Percentiles rank a stretch among this genome's conserved stretches.
phyloP scores from a whole-genome alignment of 2,329 filamentous ascomycete genomes.

The Mariannaea elegans region DNA sequence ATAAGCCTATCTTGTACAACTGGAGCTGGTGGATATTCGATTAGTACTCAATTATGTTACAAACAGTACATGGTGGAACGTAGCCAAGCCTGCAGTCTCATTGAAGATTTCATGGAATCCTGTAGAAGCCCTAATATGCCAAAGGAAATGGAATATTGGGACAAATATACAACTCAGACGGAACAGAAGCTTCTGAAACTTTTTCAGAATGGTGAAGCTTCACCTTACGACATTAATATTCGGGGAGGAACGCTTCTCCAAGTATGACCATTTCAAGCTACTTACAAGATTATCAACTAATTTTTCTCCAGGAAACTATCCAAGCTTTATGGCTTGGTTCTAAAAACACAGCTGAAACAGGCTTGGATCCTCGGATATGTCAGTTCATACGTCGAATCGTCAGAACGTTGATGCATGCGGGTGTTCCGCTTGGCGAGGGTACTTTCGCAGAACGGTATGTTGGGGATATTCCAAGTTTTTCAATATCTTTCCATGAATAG shows the following conservation, averaged over 20 bases:
- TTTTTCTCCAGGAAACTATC: too few relatives aligned
- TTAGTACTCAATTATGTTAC: background rate
- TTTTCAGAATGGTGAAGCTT: slow-evolving; percentile 3
- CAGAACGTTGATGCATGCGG: background rate
- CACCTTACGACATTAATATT: background rate
- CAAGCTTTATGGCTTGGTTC: too few relatives aligned
- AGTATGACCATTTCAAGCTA: too few relatives aligned
- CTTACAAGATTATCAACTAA: too few relatives aligned
- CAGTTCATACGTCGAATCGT: background rate
- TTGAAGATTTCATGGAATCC: background rate
- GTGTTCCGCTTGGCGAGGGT: background rate
- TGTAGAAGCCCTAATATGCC: too few relatives aligned
- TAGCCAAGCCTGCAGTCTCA: background rate
- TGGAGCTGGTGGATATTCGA: slow-evolving; percentile 2
- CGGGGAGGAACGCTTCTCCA: too few relatives aligned
- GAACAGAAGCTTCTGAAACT: background rate
- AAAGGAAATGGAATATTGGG: background rate
- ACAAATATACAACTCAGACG: background rate
- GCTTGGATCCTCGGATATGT: too few relatives aligned
- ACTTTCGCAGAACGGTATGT: too few relatives aligned
- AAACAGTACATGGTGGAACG: background rate
- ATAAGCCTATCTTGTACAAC: background rate
- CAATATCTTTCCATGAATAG: too few relatives aligned
- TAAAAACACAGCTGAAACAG: too few relatives aligned
- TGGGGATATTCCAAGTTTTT: background rate